A percentile compares a stretch with the other conserved stretches of the same genome.
Conservation (phyloP, 1,284 basidiomycete genomes). For the Cutaneotrichosporon cyanovorans region DNA sequence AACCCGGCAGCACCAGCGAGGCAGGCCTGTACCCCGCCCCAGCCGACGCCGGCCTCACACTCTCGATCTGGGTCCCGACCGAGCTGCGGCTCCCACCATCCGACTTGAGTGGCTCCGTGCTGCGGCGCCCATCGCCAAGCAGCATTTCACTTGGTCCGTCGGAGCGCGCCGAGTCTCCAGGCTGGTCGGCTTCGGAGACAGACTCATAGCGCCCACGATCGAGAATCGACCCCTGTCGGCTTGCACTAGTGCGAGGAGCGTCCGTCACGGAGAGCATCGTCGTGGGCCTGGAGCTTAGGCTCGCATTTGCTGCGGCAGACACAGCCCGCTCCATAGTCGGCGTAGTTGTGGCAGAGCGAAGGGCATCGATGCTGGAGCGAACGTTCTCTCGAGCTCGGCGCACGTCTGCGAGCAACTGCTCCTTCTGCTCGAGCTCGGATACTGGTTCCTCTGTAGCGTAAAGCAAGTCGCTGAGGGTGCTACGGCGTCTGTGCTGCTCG, state of each 20-base stretch:
- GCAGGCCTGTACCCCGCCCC: too few species aligned
- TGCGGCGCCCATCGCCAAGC: too few species aligned
- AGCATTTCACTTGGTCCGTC: too few species aligned
- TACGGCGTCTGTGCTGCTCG: too few species aligned
- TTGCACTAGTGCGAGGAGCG: neutral
- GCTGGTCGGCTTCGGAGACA: neutral
- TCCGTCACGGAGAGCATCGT: neutral
- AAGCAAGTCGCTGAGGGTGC: neutral
- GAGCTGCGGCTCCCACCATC: too few species aligned
- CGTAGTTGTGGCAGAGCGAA: constrained; percentile 14
- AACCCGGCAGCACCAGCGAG: too few species aligned
- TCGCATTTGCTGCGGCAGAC: too few species aligned
- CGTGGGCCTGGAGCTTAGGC: neutral
- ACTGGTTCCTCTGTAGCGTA: neutral
- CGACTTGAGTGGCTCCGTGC: too few species aligned
- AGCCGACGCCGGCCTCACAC: too few species aligned
- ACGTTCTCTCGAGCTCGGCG: constrained; percentile 34
- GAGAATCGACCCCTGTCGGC: too few species aligned
- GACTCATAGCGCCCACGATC: too few species aligned
- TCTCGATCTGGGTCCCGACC: too few species aligned
- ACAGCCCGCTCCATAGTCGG: neutral
- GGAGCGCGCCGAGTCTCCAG: neutral
- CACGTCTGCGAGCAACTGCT: constrained; percentile 39
- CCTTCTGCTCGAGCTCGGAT: constrained; percentile 30
- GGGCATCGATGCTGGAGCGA: constrained; percentile 32